Percentiles rank a stretch among this genome's conserved stretches.
Evolutionary conservation across 805 yeast genomes (phyloP).

Genomic region (Lachancea lanzarotensis): DNA sequence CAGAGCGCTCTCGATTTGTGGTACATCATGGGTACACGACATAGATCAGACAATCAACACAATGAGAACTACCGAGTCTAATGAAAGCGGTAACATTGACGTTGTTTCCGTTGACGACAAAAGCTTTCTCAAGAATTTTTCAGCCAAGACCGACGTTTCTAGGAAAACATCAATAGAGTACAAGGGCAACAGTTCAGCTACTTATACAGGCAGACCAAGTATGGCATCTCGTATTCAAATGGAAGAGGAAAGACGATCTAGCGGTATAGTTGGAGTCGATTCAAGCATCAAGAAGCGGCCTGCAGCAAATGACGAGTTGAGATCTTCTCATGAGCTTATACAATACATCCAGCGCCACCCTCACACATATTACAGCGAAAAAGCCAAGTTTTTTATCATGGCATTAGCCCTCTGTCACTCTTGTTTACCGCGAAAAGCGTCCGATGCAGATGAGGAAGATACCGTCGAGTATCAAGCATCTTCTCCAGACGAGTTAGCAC

Average conservation of each 20-base stretch:
- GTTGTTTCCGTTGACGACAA: slow-evolving; percentile 22
- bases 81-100: slow-evolving; percentile 18
- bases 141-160: background rate
- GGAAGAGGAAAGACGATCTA: slow-evolving; percentile 9
- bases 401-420: slow-evolving; percentile 84
- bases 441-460: slow-evolving; percentile 32
- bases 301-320: slow-evolving; percentile 29
- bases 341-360: slow-evolving; percentile 69
- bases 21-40: slow-evolving; percentile 85
- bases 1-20: slow-evolving; percentile 80
- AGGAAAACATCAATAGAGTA: slow-evolving; percentile 35
- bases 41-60: slow-evolving; percentile 34
- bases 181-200: slow-evolving; percentile 36
- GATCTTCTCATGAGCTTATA: slow-evolving; percentile 61
- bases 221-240: slow-evolving; percentile 39
- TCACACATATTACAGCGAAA: slow-evolving; percentile 56
- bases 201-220: slow-evolving; percentile 50
- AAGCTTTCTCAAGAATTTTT: slow-evolving; percentile 12
- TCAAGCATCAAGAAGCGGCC: slow-evolving; percentile 1
- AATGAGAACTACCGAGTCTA: slow-evolving; percentile 14
- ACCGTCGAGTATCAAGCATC: slow-evolving; percentile 81
- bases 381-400: slow-evolving; percentile 72
- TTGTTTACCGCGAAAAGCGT: slow-evolving; percentile 63
- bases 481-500: slow-evolving; percentile 93
- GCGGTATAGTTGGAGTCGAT: background rate